phyloP scores from a whole-genome alignment of 139 green algal species.

The Diplosphaera chodatii region DNA sequence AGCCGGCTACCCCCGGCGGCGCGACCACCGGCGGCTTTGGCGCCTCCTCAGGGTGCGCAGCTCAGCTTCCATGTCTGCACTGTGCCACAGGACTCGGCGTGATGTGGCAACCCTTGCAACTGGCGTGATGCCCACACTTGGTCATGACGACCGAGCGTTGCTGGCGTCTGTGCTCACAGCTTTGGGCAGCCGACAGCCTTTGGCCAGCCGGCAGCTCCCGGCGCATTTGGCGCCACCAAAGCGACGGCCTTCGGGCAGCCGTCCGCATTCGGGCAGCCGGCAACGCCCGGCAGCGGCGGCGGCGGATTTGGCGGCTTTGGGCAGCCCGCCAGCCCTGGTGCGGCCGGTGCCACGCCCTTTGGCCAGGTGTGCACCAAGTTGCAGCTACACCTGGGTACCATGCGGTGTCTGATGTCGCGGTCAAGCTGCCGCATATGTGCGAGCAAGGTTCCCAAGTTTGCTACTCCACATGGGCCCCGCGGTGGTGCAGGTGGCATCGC shows the following conservation, averaged over 20 bases:
- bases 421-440: no score
- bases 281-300: slow-evolving; percentile 2
- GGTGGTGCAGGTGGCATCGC: slow-evolving; percentile 8
- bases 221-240: background rate
- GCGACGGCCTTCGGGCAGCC: background rate
- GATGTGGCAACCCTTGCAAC: no score
- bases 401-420: no score
- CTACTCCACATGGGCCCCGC: background rate
- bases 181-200: slow-evolving; percentile 7
- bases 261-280: slow-evolving; percentile 12
- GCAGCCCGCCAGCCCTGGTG: slow-evolving; percentile 3
- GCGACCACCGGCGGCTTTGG: no score
- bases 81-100: no score
- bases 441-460: slow-evolving; percentile 12
- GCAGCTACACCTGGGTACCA: no score
- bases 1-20: no score
- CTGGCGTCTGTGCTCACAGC: no score
- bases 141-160: no score
- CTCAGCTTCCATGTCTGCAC: no score
- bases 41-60: background rate
- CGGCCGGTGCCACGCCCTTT: background rate
- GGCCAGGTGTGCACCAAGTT: background rate
- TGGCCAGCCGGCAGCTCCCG: background rate
- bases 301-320: slow-evolving; percentile 18
- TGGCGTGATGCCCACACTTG: no score